Base-by-base conservation (phyloP, 2,329 filamentous ascomycete species). In the Sclerotinia nivalis region DNA sequence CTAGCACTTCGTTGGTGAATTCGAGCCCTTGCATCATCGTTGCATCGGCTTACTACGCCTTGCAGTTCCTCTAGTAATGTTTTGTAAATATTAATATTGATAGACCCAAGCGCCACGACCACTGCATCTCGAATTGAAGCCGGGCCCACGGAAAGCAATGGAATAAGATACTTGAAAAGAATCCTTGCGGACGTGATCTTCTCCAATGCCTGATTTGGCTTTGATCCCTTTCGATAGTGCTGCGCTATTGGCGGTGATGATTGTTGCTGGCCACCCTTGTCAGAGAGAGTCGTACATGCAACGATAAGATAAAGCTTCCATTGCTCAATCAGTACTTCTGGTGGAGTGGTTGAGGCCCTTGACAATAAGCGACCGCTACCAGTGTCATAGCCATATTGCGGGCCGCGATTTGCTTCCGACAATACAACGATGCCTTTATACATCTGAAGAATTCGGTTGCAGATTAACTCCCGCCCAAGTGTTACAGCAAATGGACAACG, bases 261-360 rank as follows among this genome's bases (percentile, higher is more conserved):
- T 69, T 89, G 87, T 31, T 85, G 84, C 71, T 86, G 83, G 69
- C 87, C 84, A 13, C 93, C 93, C 13, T 93, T 87, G 74, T 96
- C 96, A 50, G 92, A 94, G 69, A 99, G 84, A 0, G 96, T 98
- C 13, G 95, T 97, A 80, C 96, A 99, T 13, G 95, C 96, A 82
- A 99, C 97, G 69, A 97, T 94, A 37, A 99, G 85, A 79, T 98
- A 98, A 2, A 98, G 84, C 80, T 97, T 98, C 95, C 95, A 99
- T 79, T 99, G 96, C 80, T 98, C 96, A 70, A 99, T 89, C 70
- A 97, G 85, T 31, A 97, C 89, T 75, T 97, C 93, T 0, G 94
- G 92, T 25, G 93, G 91, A 0, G 91, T 90, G 3, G 88, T 90
- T 70, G 86, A 89, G 71, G 86, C 87, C 77, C 88, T 84, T 74